Evolutionary conservation across 2,329 filamentous ascomycete species (phyloP).

Genomic region (Teratosphaeria epicoccoides): DNA sequence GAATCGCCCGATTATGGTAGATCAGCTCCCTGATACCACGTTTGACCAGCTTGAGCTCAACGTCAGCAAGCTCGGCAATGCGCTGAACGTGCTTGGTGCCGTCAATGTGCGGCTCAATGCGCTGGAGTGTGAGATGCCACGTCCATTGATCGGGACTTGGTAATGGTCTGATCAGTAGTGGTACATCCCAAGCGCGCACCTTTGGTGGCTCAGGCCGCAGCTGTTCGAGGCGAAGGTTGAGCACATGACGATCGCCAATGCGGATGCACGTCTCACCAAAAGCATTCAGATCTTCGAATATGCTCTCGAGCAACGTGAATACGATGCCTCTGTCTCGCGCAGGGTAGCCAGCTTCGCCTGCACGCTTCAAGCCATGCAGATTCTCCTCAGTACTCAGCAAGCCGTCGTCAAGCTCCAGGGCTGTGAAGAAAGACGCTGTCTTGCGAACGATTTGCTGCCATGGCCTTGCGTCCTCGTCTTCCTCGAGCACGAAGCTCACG

Average conservation of each 20-base stretch:
- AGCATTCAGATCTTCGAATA: slow-evolving; percentile 89
- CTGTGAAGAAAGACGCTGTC: slow-evolving; percentile 72
- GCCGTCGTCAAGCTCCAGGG: slow-evolving; percentile 82
- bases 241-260: slow-evolving; percentile 14
- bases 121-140: slow-evolving; percentile 67
- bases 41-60: slow-evolving; percentile 75
- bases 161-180: slow-evolving; percentile 53
- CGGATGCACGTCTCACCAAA: slow-evolving; percentile 68
- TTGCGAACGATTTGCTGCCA: slow-evolving; percentile 64
- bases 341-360: slow-evolving; percentile 22
- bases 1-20: slow-evolving; percentile 81
- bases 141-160: slow-evolving; percentile 48
- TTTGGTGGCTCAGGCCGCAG: slow-evolving; percentile 66
- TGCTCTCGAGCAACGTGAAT: slow-evolving; percentile 66
- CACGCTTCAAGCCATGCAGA: slow-evolving; percentile 16
- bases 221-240: slow-evolving; percentile 20
- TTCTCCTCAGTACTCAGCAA: slow-evolving; percentile 59
- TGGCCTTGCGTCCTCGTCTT: slow-evolving; percentile 62
- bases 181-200: slow-evolving; percentile 83
- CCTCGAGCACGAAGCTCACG: slow-evolving; percentile 73
- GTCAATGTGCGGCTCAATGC: slow-evolving; percentile 78
- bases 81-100: slow-evolving; percentile 81
- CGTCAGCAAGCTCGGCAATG: slow-evolving; percentile 75
- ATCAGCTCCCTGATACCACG: slow-evolving; percentile 80
- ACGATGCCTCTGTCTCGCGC: slow-evolving; percentile 31